Evolutionary conservation across 129 eudicot genomes (phyloP).

Genomic region (Flaveria trinervia): DNA sequence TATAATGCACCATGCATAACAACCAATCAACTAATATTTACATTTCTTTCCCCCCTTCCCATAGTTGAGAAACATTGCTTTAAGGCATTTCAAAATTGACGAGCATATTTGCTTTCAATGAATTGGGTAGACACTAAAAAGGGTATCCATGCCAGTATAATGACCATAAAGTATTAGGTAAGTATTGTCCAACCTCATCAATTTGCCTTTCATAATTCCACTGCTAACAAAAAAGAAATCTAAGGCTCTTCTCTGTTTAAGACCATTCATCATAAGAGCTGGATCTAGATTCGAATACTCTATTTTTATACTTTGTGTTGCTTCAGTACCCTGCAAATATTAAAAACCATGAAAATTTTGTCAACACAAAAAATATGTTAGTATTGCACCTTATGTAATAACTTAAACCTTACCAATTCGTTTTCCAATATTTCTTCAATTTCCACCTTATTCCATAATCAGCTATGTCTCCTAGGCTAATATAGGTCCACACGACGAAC

Average conservation of each 20-base stretch:
- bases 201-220: not conserved
- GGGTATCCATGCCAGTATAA: not conserved
- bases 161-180: not conserved
- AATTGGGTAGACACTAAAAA: not conserved
- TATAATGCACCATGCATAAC: not conserved
- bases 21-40: conserved; percentile 2
- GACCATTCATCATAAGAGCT: not conserved
- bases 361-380: too few species aligned
- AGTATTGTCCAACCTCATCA: not conserved
- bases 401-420: not conserved
- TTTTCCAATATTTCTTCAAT: not conserved
- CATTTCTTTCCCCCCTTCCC: conserved; percentile 20
- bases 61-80: not conserved
- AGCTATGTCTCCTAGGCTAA: conserved; percentile 7
- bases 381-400: not conserved
- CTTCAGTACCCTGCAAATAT: not conserved
- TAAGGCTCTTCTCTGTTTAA: not conserved
- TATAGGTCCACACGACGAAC: not conserved
- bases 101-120: conserved; percentile 10
- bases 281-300: not conserved
- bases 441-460: conserved; percentile 11
- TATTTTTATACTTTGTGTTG: not conserved
- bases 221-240: not conserved
- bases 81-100: not conserved
- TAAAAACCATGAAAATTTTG: not conserved